Evolutionary conservation across 2,329 filamentous ascomycete genomes (phyloP).

Genomic region (Penicillium griseofulvum): DNA sequence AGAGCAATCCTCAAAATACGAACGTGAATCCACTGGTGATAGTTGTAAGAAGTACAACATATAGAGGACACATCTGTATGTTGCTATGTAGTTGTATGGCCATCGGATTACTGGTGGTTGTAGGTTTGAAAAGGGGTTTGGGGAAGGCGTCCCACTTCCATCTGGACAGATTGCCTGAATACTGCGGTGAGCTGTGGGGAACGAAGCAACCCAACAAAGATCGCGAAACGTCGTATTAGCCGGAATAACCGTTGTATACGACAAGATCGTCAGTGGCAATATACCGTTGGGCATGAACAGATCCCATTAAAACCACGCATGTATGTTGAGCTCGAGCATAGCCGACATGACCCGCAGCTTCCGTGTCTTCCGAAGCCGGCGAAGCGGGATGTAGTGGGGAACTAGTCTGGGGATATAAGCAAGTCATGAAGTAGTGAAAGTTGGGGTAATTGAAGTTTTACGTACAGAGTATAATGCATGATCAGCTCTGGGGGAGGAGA

Average conservation of each 20-base stretch:
- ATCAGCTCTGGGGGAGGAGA: neutral
- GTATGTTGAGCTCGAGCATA: neutral
- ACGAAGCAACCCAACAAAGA: neutral
- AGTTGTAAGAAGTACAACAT: no score
- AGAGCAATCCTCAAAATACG: neutral
- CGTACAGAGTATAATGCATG: neutral
- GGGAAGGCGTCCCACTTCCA: conserved; percentile 11
- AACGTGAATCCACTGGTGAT: no score
- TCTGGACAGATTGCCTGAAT: conserved; percentile 6
- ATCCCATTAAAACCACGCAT: neutral
- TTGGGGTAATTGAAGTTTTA: conserved; percentile 2
- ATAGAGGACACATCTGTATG: conserved; percentile 9
- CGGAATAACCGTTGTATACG: neutral
- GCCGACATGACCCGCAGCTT: neutral
- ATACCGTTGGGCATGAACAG: no score
- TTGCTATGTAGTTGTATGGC: conserved; percentile 1
- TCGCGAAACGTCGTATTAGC: neutral
- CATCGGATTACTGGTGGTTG: conserved; percentile 4
- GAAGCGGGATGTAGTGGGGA: neutral
- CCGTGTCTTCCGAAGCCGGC: neutral
- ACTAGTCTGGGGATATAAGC: neutral
- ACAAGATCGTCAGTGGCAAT: neutral
- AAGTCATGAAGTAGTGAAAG: neutral
- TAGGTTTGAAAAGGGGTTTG: conserved; percentile 3
- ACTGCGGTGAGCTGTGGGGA: conserved; percentile 11